phyloP scores from a whole-genome alignment of 73 alveolate species.

The Breviolum minutum region DNA sequence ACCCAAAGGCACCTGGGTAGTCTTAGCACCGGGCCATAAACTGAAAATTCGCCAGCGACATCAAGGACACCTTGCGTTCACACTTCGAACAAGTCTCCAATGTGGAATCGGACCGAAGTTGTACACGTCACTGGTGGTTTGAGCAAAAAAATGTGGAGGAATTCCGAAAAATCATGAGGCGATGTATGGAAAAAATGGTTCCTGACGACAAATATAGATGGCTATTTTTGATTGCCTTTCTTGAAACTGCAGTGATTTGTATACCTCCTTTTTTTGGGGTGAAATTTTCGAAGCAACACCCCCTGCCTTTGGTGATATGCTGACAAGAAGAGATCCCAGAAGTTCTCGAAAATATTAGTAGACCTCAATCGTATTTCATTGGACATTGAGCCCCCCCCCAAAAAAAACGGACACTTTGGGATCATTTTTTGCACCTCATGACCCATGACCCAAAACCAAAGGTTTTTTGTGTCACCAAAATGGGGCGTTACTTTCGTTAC shows the following conservation, averaged over 20 bases:
- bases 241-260: no score
- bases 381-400: no score
- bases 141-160: not conserved
- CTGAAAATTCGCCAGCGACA: not conserved
- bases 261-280: no score
- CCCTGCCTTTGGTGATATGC: no score
- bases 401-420: no score
- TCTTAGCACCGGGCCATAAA: not conserved
- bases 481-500: no score
- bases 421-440: not conserved
- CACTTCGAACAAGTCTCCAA: slow-evolving; percentile 53
- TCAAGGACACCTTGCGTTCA: slow-evolving; percentile 38
- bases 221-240: not conserved
- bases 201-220: not conserved
- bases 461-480: no score
- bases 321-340: no score
- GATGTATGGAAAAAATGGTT: not conserved
- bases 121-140: not conserved
- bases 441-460: not conserved
- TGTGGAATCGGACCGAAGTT: not conserved
- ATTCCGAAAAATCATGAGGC: not conserved
- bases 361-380: no score
- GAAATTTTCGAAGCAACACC: no score
- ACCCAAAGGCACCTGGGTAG: not conserved
- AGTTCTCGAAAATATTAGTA: no score